Percentiles rank a stretch among this genome's conserved stretches.
phyloP scores from a whole-genome alignment of 768 basidiomycete genomes.

The Rhodotorula kratochvilovae region DNA sequence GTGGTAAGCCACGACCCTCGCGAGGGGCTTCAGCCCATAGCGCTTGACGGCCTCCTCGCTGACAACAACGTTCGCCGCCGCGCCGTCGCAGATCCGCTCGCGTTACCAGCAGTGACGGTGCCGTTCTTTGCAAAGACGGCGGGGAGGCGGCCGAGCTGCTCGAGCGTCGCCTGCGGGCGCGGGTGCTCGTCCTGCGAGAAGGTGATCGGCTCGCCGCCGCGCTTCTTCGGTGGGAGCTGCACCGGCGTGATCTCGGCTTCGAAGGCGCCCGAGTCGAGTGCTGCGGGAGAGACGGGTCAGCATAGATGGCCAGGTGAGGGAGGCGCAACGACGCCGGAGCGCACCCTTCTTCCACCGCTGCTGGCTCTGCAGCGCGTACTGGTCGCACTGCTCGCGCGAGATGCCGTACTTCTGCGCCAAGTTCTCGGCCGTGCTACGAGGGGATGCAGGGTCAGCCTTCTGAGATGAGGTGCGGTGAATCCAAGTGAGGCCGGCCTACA shows the following conservation, averaged over 20 bases:
- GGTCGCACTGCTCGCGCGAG: conserved; percentile 48
- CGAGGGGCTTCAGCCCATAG: conserved; percentile 48
- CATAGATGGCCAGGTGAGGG: background rate
- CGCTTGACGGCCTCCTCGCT: conserved; percentile 46
- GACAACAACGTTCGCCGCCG: conserved; percentile 50
- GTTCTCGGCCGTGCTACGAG: conserved; percentile 49
- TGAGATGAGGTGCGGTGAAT: too few species aligned
- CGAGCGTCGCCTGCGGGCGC: conserved; percentile 47
- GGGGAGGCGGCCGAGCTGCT: conserved; percentile 45
- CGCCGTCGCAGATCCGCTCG: conserved; percentile 50
- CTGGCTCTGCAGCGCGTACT: conserved; percentile 48
- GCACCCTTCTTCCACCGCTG: conserved; percentile 45
- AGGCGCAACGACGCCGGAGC: too few species aligned
- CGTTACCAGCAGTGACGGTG: conserved; percentile 49
- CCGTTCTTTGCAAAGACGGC: conserved; percentile 49
- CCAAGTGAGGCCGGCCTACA: conserved; percentile 14
- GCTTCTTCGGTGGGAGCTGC: conserved; percentile 43
- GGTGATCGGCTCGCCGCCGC: conserved; percentile 36
- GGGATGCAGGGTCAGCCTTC: too few species aligned
- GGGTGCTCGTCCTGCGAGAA: conserved; percentile 49
- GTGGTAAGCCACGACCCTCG: conserved; percentile 48
- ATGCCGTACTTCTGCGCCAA: conserved; percentile 50
- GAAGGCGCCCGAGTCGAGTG: conserved; percentile 45
- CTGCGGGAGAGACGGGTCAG: background rate
- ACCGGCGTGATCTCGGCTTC: conserved; percentile 43